Evolutionary conservation across 768 basidiomycete species (phyloP).

Genomic region (Amanita subjunquillea): DNA sequence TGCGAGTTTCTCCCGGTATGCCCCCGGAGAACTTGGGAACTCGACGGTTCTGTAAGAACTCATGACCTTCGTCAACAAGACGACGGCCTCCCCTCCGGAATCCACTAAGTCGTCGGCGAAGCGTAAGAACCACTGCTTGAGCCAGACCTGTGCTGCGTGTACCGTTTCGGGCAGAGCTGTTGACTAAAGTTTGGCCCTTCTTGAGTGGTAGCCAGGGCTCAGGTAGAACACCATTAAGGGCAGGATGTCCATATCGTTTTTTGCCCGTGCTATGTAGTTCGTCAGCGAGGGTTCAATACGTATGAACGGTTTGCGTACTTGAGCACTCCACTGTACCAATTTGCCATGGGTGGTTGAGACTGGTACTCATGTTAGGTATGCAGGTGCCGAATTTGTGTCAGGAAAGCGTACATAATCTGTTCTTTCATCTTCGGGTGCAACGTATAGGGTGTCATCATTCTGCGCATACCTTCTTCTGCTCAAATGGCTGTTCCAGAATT

Average conservation of each 20-base stretch:
- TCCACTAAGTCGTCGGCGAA: constrained; percentile 61
- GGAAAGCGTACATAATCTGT: constrained; percentile 67
- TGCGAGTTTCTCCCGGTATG: constrained; percentile 14
- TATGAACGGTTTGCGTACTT: constrained; percentile 40
- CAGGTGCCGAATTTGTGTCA: background rate
- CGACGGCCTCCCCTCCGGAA: constrained; percentile 23
- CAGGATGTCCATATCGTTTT: constrained; percentile 90
- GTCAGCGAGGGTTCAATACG: background rate
- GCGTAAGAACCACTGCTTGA: constrained; percentile 72
- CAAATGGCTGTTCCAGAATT: constrained; percentile 48
- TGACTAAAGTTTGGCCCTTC: constrained; percentile 69
- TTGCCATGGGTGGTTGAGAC: constrained; percentile 96
- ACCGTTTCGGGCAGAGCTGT: constrained; percentile 29
- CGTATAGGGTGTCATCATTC: constrained; percentile 90
- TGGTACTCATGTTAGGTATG: constrained; percentile 19
- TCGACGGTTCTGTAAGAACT: background rate
- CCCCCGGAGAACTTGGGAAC: constrained; percentile 13
- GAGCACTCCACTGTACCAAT: constrained; percentile 87
- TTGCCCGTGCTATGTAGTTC: constrained; percentile 67
- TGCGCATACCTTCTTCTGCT: constrained; percentile 83
- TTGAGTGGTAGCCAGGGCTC: constrained; percentile 92
- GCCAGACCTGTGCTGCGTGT: constrained; percentile 30
- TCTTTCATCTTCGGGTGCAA: constrained; percentile 87
- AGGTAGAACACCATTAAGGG: constrained; percentile 86
- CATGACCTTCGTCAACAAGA: constrained; percentile 11